These are phyloP conservation scores for Leonotis leonurus DNA, from an alignment of 257 asterid species.

Conservation along the genomic window DNA sequence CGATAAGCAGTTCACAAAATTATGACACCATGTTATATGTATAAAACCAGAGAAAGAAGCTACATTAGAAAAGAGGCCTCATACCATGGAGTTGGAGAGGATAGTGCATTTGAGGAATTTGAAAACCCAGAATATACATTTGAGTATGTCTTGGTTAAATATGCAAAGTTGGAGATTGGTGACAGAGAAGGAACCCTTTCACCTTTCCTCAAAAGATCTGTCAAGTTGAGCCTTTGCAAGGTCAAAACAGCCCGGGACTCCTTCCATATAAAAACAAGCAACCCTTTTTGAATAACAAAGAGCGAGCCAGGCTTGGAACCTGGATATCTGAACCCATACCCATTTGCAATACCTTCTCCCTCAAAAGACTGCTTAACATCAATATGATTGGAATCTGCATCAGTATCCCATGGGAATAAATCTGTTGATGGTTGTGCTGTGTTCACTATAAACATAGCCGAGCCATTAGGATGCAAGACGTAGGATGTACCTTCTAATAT, in stretches of 20 bases:
- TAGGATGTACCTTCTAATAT: slow-evolving; percentile 82
- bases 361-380: slow-evolving; percentile 47
- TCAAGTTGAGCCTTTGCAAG: slow-evolving; percentile 67
- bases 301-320: slow-evolving; percentile 91
- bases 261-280: slow-evolving; percentile 74
- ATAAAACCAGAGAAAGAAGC: slow-evolving; percentile 10
- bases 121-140: slow-evolving; percentile 76
- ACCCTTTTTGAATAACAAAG: slow-evolving; percentile 54
- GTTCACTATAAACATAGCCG: slow-evolving; percentile 80
- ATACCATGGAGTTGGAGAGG: slow-evolving; percentile 63
- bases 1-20: neutral
- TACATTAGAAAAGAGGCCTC: neutral
- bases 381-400: slow-evolving; percentile 38
- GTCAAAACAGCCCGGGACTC: slow-evolving; percentile 73
- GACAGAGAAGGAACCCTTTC: slow-evolving; percentile 66
- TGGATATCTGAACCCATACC: slow-evolving; percentile 88
- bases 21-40: neutral
- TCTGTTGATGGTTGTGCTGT: slow-evolving; percentile 49
- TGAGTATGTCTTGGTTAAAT: slow-evolving; percentile 72
- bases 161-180: slow-evolving; percentile 75
- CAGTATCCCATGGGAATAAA: slow-evolving; percentile 59
- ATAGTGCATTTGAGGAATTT: slow-evolving; percentile 39
- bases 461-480: slow-evolving; percentile 86
- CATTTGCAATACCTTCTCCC: slow-evolving; percentile 88
- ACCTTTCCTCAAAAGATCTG: slow-evolving; percentile 66